phyloP scores from a whole-genome alignment of 1,284 basidiomycete genomes.

The Agroathelia rolfsii region DNA sequence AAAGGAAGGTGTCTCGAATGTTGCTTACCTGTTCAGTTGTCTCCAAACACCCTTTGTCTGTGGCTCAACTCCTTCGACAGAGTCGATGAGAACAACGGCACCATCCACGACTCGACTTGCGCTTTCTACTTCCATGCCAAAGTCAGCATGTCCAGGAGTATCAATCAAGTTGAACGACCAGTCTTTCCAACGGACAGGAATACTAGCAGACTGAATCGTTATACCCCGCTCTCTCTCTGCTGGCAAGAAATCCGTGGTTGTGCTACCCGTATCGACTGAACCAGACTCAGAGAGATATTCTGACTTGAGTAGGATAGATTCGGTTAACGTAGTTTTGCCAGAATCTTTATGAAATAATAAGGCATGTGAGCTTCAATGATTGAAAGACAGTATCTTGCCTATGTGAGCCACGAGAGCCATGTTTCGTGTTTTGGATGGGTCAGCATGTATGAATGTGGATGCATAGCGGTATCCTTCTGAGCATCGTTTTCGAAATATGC shows the following conservation, averaged over 20 bases:
- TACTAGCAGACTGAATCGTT: constrained; percentile 86
- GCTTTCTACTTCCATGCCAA: constrained; percentile 91
- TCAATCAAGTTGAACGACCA: constrained; percentile 84
- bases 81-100: constrained; percentile 80
- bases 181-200: constrained; percentile 80
- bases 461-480: too few relatives aligned
- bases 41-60: constrained; percentile 86
- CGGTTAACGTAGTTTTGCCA: constrained; percentile 85
- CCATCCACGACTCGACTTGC: constrained; percentile 86
- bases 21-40: constrained; percentile 68
- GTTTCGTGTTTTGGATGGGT: constrained; percentile 45
- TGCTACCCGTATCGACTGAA: constrained; percentile 83
- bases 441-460: constrained; percentile 11
- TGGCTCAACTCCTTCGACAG: constrained; percentile 85
- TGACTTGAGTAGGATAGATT: constrained; percentile 75
- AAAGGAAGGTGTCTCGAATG: constrained; percentile 3
- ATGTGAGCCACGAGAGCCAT: constrained; percentile 81
- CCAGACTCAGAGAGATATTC: constrained; percentile 66
- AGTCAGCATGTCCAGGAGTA: constrained; percentile 88
- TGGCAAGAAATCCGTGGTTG: constrained; percentile 84
- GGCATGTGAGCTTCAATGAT: constrained; percentile 15
- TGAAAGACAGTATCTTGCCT: constrained; percentile 34
- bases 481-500: too few relatives aligned
- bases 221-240: constrained; percentile 85
- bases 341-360: constrained; percentile 53